Evolutionary conservation across 2,329 filamentous ascomycete species (phyloP), one percentile per base, ranked within the genome.

Genomic region (Nemania diffusa): DNA sequence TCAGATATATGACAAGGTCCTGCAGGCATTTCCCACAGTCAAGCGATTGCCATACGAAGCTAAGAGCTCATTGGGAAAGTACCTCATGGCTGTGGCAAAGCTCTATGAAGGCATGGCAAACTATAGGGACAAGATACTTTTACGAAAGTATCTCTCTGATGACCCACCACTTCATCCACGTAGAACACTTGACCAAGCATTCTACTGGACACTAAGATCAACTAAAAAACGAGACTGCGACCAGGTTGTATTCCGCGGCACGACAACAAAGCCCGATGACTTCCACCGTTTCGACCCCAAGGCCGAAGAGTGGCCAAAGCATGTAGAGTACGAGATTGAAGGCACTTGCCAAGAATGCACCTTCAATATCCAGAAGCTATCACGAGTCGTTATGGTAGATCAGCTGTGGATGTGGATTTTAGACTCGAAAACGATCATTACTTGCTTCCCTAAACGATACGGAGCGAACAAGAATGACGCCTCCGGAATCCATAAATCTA

Each of bases 161-260:
- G 65, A 80, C 1, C 74, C 79, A 0, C 82, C 78, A 7, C 70
- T 80, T 0, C 83, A 85, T 63, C 79, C 81, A 0, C 76, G 83
- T 0, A 73, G 83, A 0, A 84, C 83, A 0, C 73, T 84, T 0
- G 83, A 84, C 52, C 83, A 84, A 68, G 80, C 79, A 0, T 84
- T 82, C 61, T 80, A 80, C 44, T 79, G 78, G 75, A 80, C 77
- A 1, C 72, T 82, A 1, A 72, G 76, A 0, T 77, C 79, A 15
- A 84, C 82, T 0, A 64, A 74, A 2, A 64, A 69, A 0, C 73
- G 82, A 7, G 83, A 84, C 56, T 64, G 74, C 1, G 80, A 82
- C 26, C 81, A 83, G 48, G 81, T 82, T 0, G 76, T 83, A 1
- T 82, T 81, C 42, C 78, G 80, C 0, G 71, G 69, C 0, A 82